Evolutionary conservation across 2,329 filamentous ascomycete species (phyloP).

Genomic region (Aaosphaeria arxii): DNA sequence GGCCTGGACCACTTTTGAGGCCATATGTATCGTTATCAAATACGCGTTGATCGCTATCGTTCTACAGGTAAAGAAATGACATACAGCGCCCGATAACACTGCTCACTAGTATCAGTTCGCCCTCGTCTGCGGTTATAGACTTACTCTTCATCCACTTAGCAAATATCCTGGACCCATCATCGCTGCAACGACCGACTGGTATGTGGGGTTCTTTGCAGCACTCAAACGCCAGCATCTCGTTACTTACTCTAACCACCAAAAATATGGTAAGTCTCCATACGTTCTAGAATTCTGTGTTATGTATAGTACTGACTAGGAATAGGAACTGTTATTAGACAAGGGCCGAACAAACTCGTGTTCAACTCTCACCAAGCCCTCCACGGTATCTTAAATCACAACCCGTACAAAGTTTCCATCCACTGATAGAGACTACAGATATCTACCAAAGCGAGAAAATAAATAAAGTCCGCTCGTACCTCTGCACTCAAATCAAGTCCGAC

Average conservation of each 20-base stretch:
- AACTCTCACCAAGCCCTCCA: conserved; percentile 58
- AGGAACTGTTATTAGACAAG: conserved; percentile 59
- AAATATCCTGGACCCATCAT: conserved; percentile 31
- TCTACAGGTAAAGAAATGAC: neutral
- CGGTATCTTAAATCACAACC: conserved; percentile 18
- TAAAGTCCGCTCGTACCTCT: conserved; percentile 8
- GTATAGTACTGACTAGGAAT: neutral
- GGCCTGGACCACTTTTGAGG: neutral
- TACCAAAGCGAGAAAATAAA: conserved; percentile 8
- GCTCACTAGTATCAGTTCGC: neutral
- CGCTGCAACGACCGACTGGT: conserved; percentile 12
- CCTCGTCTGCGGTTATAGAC: conserved; percentile 4
- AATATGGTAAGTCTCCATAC: conserved; percentile 52
- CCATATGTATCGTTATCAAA: neutral
- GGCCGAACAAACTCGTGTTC: conserved; percentile 71
- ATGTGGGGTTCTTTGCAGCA: conserved; percentile 60
- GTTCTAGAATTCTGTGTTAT: neutral
- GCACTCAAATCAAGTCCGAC: conserved; percentile 2
- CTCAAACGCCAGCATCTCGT: conserved; percentile 69
- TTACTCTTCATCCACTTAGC: conserved; percentile 8
- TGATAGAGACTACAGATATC: conserved; percentile 5
- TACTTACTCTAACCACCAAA: conserved; percentile 56
- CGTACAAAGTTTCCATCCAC: conserved; percentile 14
- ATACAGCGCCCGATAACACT: neutral
- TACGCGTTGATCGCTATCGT: neutral